Base-by-base conservation (phyloP, 805 yeast species). In the Ogataea paraovalis region DNA sequence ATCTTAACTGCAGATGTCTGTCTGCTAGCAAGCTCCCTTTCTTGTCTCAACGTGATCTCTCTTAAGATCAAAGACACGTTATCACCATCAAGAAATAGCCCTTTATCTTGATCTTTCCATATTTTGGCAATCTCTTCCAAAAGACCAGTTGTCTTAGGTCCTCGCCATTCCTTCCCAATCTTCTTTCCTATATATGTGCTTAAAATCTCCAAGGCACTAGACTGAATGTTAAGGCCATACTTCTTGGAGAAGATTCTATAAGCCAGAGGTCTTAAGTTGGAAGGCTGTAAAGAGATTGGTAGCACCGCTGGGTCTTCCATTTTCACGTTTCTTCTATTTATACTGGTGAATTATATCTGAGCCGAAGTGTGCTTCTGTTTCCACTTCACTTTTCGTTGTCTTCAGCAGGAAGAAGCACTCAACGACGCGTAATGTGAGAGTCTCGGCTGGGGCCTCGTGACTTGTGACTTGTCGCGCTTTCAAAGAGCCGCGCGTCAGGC, bases 71-170 rank as follows among this genome's bases (percentile, higher is more conserved):
- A 78, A 1, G 68, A 64, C 14, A 90, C 73, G 3, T 87, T 85
- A 2, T 75, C 79, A 2, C 91, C 89, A 58, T 89, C 96, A 2
- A 92, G 72, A 56, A 92, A 92, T 7, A 90, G 59, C 0, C 97
- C 97, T 39, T 92, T 72, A 47, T 88, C 96, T 59, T 90, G 96
- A 41, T 80, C 86, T 58, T 89, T 90, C 98, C 98, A 92, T 3
- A 78, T 56, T 34, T 76, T 72, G 2, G 95, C 97, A 16, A 92
- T 75, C 8, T 82, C 83, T 59, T 94, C 98, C 21, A 92, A 61
- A 54, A 82, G 77, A 44, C 70, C 64, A 57, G 83, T 86, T 1
- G 88, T 73, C 48, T 74, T 72, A 0, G 79, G 70, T 9, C 85
- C 78, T 57, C 87, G 78, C 98, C 99, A 92, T 43, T 89, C 90